Base-by-base conservation (phyloP, 2,329 filamentous ascomycete genomes). In the Aspergillus luchuensis region DNA sequence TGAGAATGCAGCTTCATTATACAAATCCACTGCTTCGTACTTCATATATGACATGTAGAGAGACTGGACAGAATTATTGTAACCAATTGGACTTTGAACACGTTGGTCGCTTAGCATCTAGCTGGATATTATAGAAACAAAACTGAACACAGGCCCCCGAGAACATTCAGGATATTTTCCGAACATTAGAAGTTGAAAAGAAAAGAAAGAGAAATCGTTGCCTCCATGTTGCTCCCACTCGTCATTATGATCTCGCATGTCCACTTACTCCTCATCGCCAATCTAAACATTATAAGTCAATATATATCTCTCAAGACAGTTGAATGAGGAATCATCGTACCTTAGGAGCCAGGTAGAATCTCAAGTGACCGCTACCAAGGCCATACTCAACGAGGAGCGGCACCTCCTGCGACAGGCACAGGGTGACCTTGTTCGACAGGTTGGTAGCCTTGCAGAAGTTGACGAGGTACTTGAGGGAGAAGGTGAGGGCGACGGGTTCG, bases 401-500 rank as follows among this genome's bases (percentile, higher is more conserved):
- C 55, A 99, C 94, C 80, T 99, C 95, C 79, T 92, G 93, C 56
- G 94, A 98, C 69, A 99, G 85, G 81, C 91, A 96, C 70, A 99
- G 89, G 81, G 91, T 95, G 79, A 99, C 96, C 67, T 86, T 84
- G 69, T 79, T 82, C 41, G 93, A 94, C 63, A 99, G 84, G 56
- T 87, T 89, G 65, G 92, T 90, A 36, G 96, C 96, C 84, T 99
- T 99, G 90, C 95, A 98, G 84, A 99, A 99, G 86, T 98, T 98
- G 85, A 96, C 91, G 3, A 99, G 89, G 82, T 99, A 99, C 83
- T 99, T 99, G 72, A 99, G 90, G 36, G 95, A 98, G 83, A 99
- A 99, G 53, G 94, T 98, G 65, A 99, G 86, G 38, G 91, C 85
- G 63, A 99, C 95, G 55, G 95, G 92, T 82, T 99, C 96, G 41